A percentile compares a stretch with the other conserved stretches of the same genome.
Conservation (phyloP, 2,329 filamentous ascomycete species). For the Diaporthe longicolla region DNA sequence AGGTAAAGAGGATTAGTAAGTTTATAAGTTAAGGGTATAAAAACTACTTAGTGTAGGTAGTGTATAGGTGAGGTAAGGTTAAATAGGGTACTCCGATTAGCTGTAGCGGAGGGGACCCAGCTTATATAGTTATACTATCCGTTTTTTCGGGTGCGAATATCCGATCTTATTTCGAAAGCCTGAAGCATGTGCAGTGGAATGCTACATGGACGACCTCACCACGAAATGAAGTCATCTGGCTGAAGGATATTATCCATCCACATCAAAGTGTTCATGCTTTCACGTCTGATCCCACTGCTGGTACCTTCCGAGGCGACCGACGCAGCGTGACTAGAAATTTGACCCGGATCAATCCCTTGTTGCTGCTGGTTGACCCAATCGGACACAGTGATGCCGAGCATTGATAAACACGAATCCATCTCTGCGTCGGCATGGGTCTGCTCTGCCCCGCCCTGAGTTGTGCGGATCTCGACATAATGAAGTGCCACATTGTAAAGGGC, state of each 20-base stretch:
- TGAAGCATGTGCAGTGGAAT: background rate
- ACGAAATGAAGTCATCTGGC: background rate
- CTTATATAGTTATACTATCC: too few species aligned
- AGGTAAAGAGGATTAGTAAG: too few species aligned
- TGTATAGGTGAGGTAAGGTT: too few species aligned
- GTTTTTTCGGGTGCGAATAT: too few species aligned
- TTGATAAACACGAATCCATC: constrained; percentile 19
- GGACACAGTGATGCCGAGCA: background rate
- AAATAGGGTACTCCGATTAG: too few species aligned
- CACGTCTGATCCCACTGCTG: background rate
- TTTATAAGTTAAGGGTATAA: too few species aligned
- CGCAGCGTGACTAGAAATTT: background rate
- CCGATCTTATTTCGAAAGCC: background rate
- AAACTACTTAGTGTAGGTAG: too few species aligned
- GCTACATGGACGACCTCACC: background rate
- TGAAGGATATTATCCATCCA: constrained; percentile 8
- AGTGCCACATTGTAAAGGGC: constrained; percentile 7
- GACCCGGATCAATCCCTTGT: background rate
- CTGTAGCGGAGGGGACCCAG: too few species aligned
- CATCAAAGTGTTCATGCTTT: background rate
- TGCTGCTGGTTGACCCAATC: background rate
- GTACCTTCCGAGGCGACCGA: background rate
- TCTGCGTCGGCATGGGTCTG: constrained; percentile 1
- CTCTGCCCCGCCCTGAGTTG: background rate
- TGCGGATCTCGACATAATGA: constrained; percentile 3